These are phyloP conservation scores for Kalmanozyma brasiliensis DNA, from an alignment of 1,284 basidiomycete species.

Conservation along the genomic window DNA sequence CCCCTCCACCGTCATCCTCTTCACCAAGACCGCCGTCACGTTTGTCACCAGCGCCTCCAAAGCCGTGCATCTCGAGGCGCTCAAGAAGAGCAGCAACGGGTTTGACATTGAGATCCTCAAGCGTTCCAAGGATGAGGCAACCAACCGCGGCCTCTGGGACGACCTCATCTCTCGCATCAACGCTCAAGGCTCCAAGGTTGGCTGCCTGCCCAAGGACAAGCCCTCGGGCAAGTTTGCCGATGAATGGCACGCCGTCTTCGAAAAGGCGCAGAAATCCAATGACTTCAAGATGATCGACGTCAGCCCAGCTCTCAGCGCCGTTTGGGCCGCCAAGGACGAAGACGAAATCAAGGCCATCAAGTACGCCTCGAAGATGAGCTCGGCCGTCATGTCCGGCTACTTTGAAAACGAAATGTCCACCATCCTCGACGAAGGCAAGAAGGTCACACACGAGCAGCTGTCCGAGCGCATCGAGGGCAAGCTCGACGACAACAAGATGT, in stretches of 20 bases:
- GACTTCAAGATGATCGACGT: slow-evolving; percentile 81
- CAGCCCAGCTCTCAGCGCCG: slow-evolving; percentile 77
- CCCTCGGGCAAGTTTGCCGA: slow-evolving; percentile 81
- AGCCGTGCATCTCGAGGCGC: slow-evolving; percentile 65
- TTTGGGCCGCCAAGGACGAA: slow-evolving; percentile 87
- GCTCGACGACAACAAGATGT: slow-evolving; percentile 79
- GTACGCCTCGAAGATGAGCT: slow-evolving; percentile 81
- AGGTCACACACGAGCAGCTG: slow-evolving; percentile 87
- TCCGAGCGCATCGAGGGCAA: slow-evolving; percentile 84
- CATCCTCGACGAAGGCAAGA: slow-evolving; percentile 89
- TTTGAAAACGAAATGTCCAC: slow-evolving; percentile 87
- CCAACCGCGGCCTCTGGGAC: slow-evolving; percentile 67
- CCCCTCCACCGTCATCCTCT: slow-evolving; percentile 87
- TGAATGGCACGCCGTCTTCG: slow-evolving; percentile 76
- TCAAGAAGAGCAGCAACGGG: slow-evolving; percentile 40
- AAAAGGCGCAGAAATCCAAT: slow-evolving; percentile 50
- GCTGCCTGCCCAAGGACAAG: slow-evolving; percentile 78
- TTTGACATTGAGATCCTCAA: slow-evolving; percentile 67
- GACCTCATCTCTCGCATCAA: slow-evolving; percentile 50
- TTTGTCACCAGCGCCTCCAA: slow-evolving; percentile 90
- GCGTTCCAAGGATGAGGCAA: slow-evolving; percentile 67
- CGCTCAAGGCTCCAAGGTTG: slow-evolving; percentile 39
- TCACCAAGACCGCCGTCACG: slow-evolving; percentile 77
- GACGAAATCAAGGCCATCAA: slow-evolving; percentile 74
- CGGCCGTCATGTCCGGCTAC: slow-evolving; percentile 85